Evolutionary conservation across 2,329 filamentous ascomycete genomes (phyloP).

Genomic region (Lasiodiplodia sp.): DNA sequence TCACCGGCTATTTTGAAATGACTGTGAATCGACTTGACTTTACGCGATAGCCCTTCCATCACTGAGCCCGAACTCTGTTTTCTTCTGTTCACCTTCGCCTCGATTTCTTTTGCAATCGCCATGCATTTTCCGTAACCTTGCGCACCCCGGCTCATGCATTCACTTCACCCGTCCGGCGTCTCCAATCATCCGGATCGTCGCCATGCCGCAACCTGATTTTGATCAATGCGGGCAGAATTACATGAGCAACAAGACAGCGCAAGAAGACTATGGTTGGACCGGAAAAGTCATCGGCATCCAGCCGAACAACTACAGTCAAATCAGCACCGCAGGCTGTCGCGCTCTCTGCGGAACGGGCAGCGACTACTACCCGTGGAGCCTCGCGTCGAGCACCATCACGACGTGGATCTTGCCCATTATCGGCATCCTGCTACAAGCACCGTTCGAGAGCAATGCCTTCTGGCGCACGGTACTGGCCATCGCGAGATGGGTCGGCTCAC

Average conservation of each 20-base stretch:
- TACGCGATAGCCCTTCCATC: background rate
- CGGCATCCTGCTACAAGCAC: constrained; percentile 50
- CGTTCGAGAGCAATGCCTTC: constrained; percentile 51
- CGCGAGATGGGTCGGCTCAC: constrained; percentile 47
- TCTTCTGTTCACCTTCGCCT: background rate
- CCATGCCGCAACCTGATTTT: constrained; percentile 20
- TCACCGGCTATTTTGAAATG: background rate
- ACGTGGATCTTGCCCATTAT: constrained; percentile 52
- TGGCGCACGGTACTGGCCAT: constrained; percentile 47
- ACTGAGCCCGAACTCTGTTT: background rate
- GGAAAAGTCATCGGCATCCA: constrained; percentile 34
- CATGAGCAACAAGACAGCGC: constrained; percentile 5
- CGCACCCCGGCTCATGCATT: background rate
- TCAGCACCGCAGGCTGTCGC: constrained; percentile 44
- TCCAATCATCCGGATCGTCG: background rate
- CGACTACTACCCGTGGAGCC: constrained; percentile 45
- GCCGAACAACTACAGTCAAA: constrained; percentile 38
- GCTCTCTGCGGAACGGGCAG: constrained; percentile 43
- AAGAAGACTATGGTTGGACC: constrained; percentile 7
- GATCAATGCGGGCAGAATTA: constrained; percentile 1
- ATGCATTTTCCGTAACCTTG: background rate
- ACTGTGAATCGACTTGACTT: background rate
- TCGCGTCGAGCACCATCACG: constrained; percentile 45
- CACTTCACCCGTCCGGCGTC: background rate
- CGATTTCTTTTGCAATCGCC: background rate